phyloP scores from a whole-genome alignment of 495 filamentous ascomycete genomes.

The Schizothecium vesticola region DNA sequence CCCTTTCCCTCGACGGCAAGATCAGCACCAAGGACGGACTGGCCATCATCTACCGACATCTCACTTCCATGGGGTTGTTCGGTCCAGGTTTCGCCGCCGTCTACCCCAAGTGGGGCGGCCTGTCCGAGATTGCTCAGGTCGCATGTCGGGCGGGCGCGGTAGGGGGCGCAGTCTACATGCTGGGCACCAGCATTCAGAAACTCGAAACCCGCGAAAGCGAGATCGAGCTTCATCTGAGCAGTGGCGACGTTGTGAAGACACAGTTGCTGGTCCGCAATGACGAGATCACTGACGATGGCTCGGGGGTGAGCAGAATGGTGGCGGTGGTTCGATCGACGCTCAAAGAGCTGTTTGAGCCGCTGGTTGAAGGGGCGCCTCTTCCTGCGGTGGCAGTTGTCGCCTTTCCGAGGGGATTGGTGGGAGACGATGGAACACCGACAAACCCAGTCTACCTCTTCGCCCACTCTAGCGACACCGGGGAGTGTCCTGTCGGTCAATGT shows the following conservation, averaged over 20 bases:
- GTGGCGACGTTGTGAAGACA: conserved; percentile 55
- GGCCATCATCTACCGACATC: conserved; percentile 72
- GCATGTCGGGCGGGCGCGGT: conserved; percentile 89
- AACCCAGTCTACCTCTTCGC: conserved; percentile 65
- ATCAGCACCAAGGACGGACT: conserved; percentile 55
- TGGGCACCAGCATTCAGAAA: conserved; percentile 58
- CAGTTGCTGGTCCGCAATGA: conserved; percentile 48
- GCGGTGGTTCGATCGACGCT: conserved; percentile 67
- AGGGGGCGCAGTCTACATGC: conserved; percentile 85
- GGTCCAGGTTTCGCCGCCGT: conserved; percentile 82
- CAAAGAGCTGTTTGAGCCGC: conserved; percentile 58
- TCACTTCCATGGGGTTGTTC: conserved; percentile 79
- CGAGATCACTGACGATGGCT: conserved; percentile 20
- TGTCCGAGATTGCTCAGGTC: conserved; percentile 88
- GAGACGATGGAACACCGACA: conserved; percentile 29
- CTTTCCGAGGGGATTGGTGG: conserved; percentile 53
- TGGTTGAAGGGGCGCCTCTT: conserved; percentile 65
- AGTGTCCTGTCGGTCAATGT: conserved; percentile 85
- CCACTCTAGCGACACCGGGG: conserved; percentile 81
- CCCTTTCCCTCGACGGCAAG: conserved; percentile 57
- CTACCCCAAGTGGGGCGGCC: conserved; percentile 86
- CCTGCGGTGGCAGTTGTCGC: conserved; percentile 72
- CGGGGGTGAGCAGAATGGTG: conserved; percentile 42
- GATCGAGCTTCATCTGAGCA: conserved; percentile 51
- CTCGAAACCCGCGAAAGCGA: conserved; percentile 20